These are phyloP conservation scores for Aspergillus tamarii DNA, from an alignment of 2,329 filamentous ascomycete species.

Conservation along the genomic window DNA sequence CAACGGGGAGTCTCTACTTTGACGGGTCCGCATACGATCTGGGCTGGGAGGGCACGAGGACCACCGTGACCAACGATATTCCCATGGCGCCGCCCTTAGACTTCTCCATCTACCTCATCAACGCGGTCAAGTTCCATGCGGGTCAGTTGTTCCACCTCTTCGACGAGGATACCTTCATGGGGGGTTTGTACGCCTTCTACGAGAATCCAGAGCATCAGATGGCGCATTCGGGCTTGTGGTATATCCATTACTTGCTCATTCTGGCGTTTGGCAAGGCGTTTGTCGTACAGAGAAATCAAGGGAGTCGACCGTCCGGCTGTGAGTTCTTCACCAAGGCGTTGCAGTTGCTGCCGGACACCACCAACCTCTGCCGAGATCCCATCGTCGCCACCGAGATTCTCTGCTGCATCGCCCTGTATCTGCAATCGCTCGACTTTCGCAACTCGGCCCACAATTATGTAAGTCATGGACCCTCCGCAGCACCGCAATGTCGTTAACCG, in stretches of 20 bases:
- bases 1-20: conserved; percentile 52
- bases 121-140: conserved; percentile 59
- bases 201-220: conserved; percentile 33
- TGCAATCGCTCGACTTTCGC: conserved; percentile 56
- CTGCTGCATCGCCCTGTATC: conserved; percentile 56
- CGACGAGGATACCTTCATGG: conserved; percentile 57
- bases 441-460: conserved; percentile 52
- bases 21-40: conserved; percentile 58
- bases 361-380: conserved; percentile 47
- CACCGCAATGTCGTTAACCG: not conserved
- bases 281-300: conserved; percentile 42
- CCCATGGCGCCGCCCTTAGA: conserved; percentile 53
- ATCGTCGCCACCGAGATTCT: conserved; percentile 54
- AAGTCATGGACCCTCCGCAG: conserved; percentile 15
- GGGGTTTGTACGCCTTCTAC: conserved; percentile 47
- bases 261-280: conserved; percentile 61
- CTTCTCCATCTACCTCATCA: conserved; percentile 55
- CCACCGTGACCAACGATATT: conserved; percentile 30
- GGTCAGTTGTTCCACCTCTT: conserved; percentile 58
- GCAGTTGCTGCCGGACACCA: conserved; percentile 48
- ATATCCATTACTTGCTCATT: conserved; percentile 58
- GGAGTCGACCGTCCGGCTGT: conserved; percentile 49
- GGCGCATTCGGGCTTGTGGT: conserved; percentile 48
- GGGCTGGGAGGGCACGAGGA: conserved; percentile 52
- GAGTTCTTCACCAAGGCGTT: conserved; percentile 53